Evolutionary conservation across 2,329 filamentous ascomycete genomes (phyloP).

Genomic region (Neophaeococcomyces mojaviensis): DNA sequence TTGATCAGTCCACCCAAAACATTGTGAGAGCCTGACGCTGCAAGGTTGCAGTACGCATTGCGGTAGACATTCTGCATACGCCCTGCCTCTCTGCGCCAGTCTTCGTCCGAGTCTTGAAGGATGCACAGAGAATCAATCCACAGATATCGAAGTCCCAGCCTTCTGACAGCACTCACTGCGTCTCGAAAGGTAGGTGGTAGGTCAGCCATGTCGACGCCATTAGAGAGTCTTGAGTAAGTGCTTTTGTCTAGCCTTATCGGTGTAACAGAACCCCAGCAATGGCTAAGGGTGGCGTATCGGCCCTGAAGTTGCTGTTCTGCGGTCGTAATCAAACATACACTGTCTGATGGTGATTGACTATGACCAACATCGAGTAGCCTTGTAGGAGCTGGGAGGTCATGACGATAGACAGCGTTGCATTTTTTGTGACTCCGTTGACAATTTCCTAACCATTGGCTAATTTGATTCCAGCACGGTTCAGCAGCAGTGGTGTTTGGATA

Average conservation of each 20-base stretch:
- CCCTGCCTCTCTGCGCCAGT: neutral
- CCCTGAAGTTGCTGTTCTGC: no score
- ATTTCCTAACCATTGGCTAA: no score
- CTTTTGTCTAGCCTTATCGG: neutral
- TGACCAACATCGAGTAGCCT: neutral
- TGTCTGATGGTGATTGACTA: neutral
- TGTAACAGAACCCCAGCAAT: neutral
- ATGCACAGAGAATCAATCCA: slow-evolving; percentile 8
- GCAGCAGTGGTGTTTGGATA: no score
- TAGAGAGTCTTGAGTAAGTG: neutral
- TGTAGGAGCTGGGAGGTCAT: neutral
- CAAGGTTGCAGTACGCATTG: neutral
- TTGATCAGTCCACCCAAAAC: slow-evolving; percentile 19
- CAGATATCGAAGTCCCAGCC: neutral
- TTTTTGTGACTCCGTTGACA: no score
- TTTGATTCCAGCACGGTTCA: no score
- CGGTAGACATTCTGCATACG: slow-evolving; percentile 1
- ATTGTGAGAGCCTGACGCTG: slow-evolving; percentile 56
- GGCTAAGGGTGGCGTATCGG: neutral
- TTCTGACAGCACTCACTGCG: neutral
- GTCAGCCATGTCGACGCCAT: no score
- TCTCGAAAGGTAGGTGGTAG: slow-evolving; percentile 13
- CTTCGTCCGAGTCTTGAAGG: neutral
- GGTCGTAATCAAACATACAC: neutral
- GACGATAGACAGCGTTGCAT: no score